These are phyloP conservation scores for Ophiosphaerella korrae DNA, from an alignment of 2,329 filamentous ascomycete genomes.

Conservation along the genomic window DNA sequence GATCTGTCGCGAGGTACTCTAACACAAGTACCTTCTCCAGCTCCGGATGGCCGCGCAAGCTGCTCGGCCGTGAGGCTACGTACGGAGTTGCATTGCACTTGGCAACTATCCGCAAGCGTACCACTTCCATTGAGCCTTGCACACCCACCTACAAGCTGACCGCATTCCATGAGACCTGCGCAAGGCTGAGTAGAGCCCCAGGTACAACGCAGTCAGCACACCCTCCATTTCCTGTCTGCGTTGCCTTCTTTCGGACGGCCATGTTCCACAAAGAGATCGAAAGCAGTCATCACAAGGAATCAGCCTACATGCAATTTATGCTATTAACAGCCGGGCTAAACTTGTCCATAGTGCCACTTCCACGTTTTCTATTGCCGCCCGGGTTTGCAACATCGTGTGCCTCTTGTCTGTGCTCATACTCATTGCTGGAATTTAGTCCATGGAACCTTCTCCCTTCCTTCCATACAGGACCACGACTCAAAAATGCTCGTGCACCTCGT, in stretches of 20 bases:
- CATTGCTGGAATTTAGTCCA: too few relatives aligned
- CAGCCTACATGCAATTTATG: slow-evolving; percentile 6
- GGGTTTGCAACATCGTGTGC: slow-evolving; percentile 17
- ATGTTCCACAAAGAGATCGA: too few relatives aligned
- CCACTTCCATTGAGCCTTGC: neutral
- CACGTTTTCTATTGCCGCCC: slow-evolving; percentile 7
- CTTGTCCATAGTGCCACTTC: slow-evolving; percentile 3
- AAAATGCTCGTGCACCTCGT: slow-evolving; percentile 5
- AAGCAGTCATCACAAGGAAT: slow-evolving; percentile 2
- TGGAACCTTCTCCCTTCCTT: slow-evolving; percentile 20
- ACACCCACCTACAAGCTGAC: slow-evolving; percentile 4
- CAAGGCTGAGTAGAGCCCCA: slow-evolving; percentile 38
- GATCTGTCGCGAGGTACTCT: slow-evolving; percentile 6
- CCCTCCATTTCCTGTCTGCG: slow-evolving; percentile 16
- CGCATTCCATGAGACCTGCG: slow-evolving; percentile 14
- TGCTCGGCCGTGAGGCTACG: slow-evolving; percentile 1
- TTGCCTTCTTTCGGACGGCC: too few relatives aligned
- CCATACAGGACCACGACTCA: slow-evolving; percentile 8
- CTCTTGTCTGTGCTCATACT: slow-evolving; percentile 12
- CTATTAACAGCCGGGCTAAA: slow-evolving; percentile 12
- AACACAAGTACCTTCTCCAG: neutral
- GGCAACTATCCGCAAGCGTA: neutral
- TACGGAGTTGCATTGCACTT: neutral
- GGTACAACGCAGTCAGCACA: slow-evolving; percentile 39
- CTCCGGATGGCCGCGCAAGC: neutral